Percentiles rank a stretch among this genome's conserved stretches.
Conservation (phyloP, 495 filamentous ascomycete species). For the Viridothelium virens region DNA sequence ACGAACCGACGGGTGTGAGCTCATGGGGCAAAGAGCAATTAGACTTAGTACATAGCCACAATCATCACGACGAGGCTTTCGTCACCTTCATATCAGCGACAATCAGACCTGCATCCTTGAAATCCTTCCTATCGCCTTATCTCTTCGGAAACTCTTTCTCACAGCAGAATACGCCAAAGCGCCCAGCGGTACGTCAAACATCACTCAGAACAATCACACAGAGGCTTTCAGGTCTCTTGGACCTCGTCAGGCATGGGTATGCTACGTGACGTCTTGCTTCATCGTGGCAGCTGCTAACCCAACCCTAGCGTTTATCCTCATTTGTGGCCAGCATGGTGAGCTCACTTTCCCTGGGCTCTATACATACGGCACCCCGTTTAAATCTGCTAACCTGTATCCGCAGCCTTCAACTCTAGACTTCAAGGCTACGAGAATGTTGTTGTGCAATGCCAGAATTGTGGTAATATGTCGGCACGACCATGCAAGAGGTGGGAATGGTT, state of each 20-base stretch:
- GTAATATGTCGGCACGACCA: constrained; percentile 24
- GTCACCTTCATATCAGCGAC: not conserved
- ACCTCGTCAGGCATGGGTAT: not conserved
- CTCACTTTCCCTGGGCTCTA: not conserved
- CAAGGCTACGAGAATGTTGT: constrained; percentile 36
- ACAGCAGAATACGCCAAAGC: not conserved
- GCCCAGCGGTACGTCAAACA: too few relatives aligned
- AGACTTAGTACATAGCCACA: too few relatives aligned
- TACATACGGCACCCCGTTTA: not conserved
- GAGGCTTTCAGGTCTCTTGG: not conserved
- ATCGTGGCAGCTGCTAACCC: not conserved
- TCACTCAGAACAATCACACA: too few relatives aligned
- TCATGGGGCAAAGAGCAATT: too few relatives aligned
- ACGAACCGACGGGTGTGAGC: too few relatives aligned
- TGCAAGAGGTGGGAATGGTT: constrained; percentile 35
- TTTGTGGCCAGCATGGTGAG: constrained; percentile 38
- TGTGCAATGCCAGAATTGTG: constrained; percentile 41
- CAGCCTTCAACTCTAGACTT: constrained; percentile 34
- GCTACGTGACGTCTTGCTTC: too few relatives aligned
- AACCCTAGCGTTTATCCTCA: constrained; percentile 32
- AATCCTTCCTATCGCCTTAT: too few relatives aligned
- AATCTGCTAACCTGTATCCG: not conserved
- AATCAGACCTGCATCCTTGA: too few relatives aligned
- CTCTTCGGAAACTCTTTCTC: not conserved
- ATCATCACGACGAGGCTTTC: not conserved